Evolutionary conservation across 129 eudicot species (phyloP), one percentile per base, ranked within the genome.

Genomic region (Apium graveolens): DNA sequence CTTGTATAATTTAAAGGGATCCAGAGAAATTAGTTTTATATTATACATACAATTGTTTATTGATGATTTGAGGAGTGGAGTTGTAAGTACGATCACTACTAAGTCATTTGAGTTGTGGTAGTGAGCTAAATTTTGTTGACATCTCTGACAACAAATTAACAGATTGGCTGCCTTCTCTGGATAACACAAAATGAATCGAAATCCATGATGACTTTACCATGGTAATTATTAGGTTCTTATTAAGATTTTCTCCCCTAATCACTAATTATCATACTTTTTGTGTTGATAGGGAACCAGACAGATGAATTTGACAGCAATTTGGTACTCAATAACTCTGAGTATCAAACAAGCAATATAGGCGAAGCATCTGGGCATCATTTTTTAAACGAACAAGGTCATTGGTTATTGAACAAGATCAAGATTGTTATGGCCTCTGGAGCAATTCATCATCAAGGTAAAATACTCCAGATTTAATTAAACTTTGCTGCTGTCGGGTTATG

Each of bases 381-480:
- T 26, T 73, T 44, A 82, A 88, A 37, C 85, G 84, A 44, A 82
- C 86, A 62, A 79, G 75, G 62, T 42, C 87, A 39, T 5, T 42
- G 38, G 77, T 51, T 79, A 21, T 77, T 82, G 81, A 78, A 62
- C 88, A 80, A 65, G 88, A 88, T 65, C 84, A 83, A 76, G 93
- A 90, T 72, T 80, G 39, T 70, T 86, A 78, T 82, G 88, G 82
- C 63, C 89, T 83, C 70, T 90, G 97, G 98, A 86, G 92, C 91
- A 94, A 90, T 84, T 91, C 90, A 3, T 91, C 92, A 1, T 94
- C 98, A 77, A 91, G 98, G 97, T 94, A 57, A 83, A 53, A 11
- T 12, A 5, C 76, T n/a, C n/a, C n/a, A 3, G 48, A 44, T n/a
- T n/a, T n/a, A 16, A 44, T 44, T 38, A 38, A 38, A 38, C 41